Evolutionary conservation across 2,329 filamentous ascomycete species (phyloP).

Genomic region (Lizonia empirigonia): DNA sequence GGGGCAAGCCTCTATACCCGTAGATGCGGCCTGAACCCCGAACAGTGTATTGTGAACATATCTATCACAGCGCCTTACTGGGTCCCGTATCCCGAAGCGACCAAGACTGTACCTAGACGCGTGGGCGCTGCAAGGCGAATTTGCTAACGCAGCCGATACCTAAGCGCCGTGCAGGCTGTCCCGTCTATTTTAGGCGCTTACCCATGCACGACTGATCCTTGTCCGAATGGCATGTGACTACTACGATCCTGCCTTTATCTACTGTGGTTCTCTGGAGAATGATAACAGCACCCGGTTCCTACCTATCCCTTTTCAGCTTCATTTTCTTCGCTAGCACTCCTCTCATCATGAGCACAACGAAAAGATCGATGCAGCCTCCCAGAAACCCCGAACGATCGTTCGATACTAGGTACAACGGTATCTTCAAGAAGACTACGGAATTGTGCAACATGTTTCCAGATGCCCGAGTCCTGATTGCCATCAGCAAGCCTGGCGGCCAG

Average conservation of each 20-base stretch:
- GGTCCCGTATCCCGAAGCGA: neutral
- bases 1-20: no score
- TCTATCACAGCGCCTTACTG: neutral
- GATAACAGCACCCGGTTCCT: neutral
- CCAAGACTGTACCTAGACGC: neutral
- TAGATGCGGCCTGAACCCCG: no score
- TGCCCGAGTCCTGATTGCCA: neutral
- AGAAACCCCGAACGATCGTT: neutral
- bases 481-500: neutral
- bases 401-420: neutral
- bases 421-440: neutral
- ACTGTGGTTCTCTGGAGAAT: neutral
- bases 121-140: neutral
- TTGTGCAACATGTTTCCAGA: neutral
- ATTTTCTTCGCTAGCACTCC: neutral
- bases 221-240: neutral
- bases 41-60: neutral
- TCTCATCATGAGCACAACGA: neutral
- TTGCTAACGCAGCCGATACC: neutral
- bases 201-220: neutral
- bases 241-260: neutral
- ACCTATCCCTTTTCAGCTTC: neutral
- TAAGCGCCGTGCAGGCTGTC: conserved; percentile 5
- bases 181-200: neutral
- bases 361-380: neutral